Conservation (phyloP, 768 basidiomycete genomes). For the Lepiota venenata region DNA sequence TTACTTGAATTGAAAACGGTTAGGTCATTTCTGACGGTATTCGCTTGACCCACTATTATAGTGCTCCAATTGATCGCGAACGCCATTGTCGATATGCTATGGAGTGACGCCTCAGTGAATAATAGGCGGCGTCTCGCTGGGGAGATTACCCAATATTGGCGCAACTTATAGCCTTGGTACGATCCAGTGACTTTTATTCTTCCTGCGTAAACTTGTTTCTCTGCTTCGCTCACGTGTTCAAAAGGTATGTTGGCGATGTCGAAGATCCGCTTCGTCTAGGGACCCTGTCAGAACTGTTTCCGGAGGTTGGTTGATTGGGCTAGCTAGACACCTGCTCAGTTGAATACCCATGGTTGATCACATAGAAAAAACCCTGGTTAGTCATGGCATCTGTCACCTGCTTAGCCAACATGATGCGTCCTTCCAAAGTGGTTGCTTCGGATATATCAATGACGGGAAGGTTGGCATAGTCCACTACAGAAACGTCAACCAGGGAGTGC, state of each 20-base stretch:
- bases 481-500: background rate
- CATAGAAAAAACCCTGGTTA: conserved; percentile 45
- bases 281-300: background rate
- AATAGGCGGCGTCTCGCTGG: background rate
- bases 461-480: conserved; percentile 38
- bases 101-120: background rate
- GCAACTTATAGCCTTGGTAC: conserved; percentile 54
- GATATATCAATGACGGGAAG: conserved; percentile 52
- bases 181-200: conserved; percentile 40
- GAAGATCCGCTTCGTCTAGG: conserved; percentile 43
- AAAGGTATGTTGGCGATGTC: conserved; percentile 48
- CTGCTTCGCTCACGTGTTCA: conserved; percentile 33
- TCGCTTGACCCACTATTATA: conserved; percentile 48
- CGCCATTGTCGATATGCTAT: conserved; percentile 62
- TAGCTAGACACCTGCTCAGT: conserved; percentile 28
- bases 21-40: background rate
- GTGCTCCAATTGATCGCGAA: conserved; percentile 60
- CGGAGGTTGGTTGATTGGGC: too few relatives aligned
- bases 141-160: conserved; percentile 47
- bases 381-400: conserved; percentile 45
- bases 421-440: conserved; percentile 32
- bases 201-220: conserved; percentile 39
- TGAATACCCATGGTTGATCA: conserved; percentile 44
- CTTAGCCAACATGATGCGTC: conserved; percentile 31
- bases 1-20: conserved; percentile 33